Conservation (phyloP, 1,284 basidiomycete species). For the Anthracocystis walkeri region DNA sequence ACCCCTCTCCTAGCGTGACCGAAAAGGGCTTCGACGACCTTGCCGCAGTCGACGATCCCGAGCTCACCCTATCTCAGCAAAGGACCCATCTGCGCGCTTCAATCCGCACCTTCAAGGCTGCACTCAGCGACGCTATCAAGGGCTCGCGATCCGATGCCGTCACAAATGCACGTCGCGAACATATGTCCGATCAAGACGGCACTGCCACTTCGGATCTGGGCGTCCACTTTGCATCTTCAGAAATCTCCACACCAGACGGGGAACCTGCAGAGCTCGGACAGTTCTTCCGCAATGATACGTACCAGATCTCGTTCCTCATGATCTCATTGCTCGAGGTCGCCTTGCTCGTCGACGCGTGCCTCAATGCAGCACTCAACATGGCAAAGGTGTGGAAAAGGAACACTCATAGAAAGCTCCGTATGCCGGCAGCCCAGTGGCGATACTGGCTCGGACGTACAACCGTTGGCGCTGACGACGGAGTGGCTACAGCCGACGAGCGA, state of each 20-base stretch:
- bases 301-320: conserved; percentile 53
- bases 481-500: conserved; percentile 25
- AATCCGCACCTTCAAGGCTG: conserved; percentile 33
- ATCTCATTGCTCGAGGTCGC: conserved; percentile 60
- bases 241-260: not conserved
- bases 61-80: conserved; percentile 17
- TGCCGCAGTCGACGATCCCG: conserved; percentile 8
- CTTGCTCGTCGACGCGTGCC: conserved; percentile 27
- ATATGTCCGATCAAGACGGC: not conserved
- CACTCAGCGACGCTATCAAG: conserved; percentile 26
- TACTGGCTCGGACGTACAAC: conserved; percentile 37
- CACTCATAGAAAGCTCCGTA: conserved; percentile 14
- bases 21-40: not conserved
- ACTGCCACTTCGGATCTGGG: not conserved
- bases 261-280: conserved; percentile 8
- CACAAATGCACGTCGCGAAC: not conserved
- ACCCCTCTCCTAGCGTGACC: not conserved
- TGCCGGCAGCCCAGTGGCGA: conserved; percentile 39
- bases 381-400: conserved; percentile 21
- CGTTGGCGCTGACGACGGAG: conserved; percentile 11
- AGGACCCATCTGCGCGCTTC: conserved; percentile 19
- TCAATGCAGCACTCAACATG: conserved; percentile 25
- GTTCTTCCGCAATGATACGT: conserved; percentile 53
- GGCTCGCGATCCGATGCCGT: conserved; percentile 17
- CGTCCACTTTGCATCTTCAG: not conserved